A percentile compares a stretch with the other conserved stretches of the same genome.
phyloP scores from a whole-genome alignment of 345 rosid genomes.

The Dipteronia dyeriana region DNA sequence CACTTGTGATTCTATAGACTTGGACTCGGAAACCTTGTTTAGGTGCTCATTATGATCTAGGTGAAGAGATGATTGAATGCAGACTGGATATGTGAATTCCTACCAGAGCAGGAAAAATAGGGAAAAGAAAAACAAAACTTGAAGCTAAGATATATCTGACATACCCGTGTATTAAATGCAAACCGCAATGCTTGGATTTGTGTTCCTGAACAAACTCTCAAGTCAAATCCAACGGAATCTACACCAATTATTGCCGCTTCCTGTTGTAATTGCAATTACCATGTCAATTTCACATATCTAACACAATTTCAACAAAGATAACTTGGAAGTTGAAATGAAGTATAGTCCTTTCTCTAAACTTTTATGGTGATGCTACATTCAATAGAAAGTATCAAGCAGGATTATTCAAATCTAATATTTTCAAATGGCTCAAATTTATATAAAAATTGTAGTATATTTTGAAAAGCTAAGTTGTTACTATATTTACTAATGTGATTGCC shows the following conservation, averaged over 20 bases:
- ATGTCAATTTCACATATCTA: no score
- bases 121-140: not conserved
- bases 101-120: not conserved
- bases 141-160: not conserved
- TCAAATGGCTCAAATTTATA: no score
- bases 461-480: no score
- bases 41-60: not conserved
- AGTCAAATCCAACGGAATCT: conserved; percentile 83
- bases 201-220: conserved; percentile 84
- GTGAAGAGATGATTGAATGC: not conserved
- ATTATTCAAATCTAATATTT: not conserved
- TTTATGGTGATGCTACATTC: not conserved
- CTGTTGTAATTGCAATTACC: conserved; percentile 37
- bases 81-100: not conserved
- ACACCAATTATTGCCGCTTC: conserved; percentile 65
- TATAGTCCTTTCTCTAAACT: not conserved
- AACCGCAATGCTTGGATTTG: conserved; percentile 81
- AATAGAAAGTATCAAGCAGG: not conserved
- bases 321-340: conserved; percentile 4
- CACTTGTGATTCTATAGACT: not conserved
- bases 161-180: conserved; percentile 71
- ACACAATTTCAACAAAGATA: not conserved
- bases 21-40: not conserved
- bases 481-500: no score
- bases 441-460: no score